Evolutionary conservation across 441 rosid species (phyloP).

Genomic region (Adansonia madagascariensis): DNA sequence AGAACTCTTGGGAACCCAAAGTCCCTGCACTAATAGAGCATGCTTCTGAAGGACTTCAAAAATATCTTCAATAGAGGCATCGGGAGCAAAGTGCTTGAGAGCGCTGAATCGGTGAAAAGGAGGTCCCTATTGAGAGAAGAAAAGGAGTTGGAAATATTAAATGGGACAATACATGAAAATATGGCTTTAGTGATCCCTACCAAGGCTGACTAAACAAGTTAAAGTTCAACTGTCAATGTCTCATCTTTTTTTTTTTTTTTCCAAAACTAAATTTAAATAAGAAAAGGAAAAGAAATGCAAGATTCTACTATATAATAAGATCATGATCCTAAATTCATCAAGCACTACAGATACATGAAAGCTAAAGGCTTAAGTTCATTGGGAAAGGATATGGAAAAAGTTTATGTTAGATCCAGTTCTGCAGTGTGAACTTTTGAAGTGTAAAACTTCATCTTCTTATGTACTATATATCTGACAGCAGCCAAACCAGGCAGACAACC

Average conservation of each 20-base stretch:
- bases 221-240: not conserved
- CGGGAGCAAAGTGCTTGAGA: slow-evolving; percentile 67
- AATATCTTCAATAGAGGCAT: slow-evolving; percentile 53
- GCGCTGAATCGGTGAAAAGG: slow-evolving; percentile 57
- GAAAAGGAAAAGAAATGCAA: not conserved
- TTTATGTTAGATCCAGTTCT: not conserved
- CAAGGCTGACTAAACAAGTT: not conserved
- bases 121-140: slow-evolving; percentile 49
- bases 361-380: slow-evolving; percentile 12
- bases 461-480: slow-evolving; percentile 1
- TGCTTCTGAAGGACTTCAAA: slow-evolving; percentile 53
- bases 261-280: not conserved
- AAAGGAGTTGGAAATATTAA: slow-evolving; percentile 16
- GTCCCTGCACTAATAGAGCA: slow-evolving; percentile 79
- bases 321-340: slow-evolving; percentile 4
- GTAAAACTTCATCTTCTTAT: not conserved
- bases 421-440: not conserved
- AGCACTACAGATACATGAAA: not conserved
- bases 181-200: not conserved
- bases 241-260: not conserved
- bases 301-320: slow-evolving; percentile 6
- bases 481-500: not conserved
- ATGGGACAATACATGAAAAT: slow-evolving; percentile 5
- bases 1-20: slow-evolving; percentile 68
- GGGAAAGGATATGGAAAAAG: not conserved